Percentiles rank a stretch among this genome's conserved stretches.
Conservation (phyloP, 2,329 filamentous ascomycete genomes). For the Calonectria pauciramosa region DNA sequence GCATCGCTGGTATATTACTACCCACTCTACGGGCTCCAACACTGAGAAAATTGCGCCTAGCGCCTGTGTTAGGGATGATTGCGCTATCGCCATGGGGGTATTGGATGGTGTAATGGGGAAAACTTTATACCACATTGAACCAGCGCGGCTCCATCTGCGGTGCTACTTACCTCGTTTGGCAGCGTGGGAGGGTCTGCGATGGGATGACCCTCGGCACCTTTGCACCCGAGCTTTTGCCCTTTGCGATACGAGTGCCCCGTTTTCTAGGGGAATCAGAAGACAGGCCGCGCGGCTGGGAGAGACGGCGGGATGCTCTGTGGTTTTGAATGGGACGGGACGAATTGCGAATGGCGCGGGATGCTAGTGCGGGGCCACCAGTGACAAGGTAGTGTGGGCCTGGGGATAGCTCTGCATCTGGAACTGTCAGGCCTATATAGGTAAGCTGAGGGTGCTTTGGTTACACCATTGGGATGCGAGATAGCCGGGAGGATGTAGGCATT, state of each 20-base stretch:
- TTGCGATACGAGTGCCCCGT: constrained; percentile 13
- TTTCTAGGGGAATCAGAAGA: background rate
- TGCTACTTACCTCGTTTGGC: constrained; percentile 20
- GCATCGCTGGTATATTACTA: constrained; percentile 10
- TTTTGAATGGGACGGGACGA: background rate
- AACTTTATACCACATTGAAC: constrained; percentile 4
- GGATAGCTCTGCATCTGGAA: background rate
- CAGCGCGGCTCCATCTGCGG: constrained; percentile 7
- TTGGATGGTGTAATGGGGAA: constrained; percentile 21
- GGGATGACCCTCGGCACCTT: constrained; percentile 1
- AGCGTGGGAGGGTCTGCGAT: background rate
- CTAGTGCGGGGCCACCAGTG: background rate
- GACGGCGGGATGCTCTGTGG: background rate
- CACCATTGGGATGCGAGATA: background rate
- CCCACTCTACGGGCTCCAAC: background rate
- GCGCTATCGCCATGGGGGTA: constrained; percentile 23
- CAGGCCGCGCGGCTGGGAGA: constrained; percentile 15
- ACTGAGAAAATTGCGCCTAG: constrained; percentile 4
- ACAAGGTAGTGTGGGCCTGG: constrained; percentile 1
- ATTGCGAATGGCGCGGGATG: background rate
- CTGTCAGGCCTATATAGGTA: background rate
- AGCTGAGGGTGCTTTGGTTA: background rate
- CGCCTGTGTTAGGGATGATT: constrained; percentile 22
- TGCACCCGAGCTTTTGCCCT: constrained; percentile 9
- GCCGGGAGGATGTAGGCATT: background rate